Conservation (phyloP, 2,329 filamentous ascomycete genomes). For the Alternaria consortialis region DNA sequence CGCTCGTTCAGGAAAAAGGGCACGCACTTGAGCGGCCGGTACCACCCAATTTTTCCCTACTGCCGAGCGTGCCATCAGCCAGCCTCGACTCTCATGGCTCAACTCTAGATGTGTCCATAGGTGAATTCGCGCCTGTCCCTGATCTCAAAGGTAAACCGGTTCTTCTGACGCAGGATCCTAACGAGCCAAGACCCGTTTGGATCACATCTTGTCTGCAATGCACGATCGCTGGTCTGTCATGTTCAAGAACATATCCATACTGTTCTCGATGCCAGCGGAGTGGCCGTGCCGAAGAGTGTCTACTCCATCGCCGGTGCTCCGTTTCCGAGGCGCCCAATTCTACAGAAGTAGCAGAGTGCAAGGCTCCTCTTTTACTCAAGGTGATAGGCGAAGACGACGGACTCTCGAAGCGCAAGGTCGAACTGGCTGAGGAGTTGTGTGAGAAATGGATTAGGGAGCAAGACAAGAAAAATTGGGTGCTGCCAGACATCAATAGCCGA, state of each 20-base stretch:
- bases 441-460: conserved; percentile 18
- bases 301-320: conserved; percentile 33
- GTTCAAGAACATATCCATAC: conserved; percentile 37
- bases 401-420: conserved; percentile 26
- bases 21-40: neutral
- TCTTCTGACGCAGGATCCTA: neutral
- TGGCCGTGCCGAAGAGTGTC: conserved; percentile 26
- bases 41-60: neutral
- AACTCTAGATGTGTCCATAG: neutral
- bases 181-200: conserved; percentile 23
- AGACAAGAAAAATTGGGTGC: conserved; percentile 41
- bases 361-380: conserved; percentile 29
- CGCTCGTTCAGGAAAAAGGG: neutral
- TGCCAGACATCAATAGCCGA: conserved; percentile 20
- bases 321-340: conserved; percentile 19
- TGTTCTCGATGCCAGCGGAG: conserved; percentile 42
- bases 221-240: conserved; percentile 34
- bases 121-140: neutral
- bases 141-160: neutral
- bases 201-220: conserved; percentile 46
- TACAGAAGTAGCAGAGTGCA: neutral
- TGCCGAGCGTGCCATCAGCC: neutral
- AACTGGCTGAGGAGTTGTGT: conserved; percentile 16
- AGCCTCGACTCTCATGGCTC: conserved; percentile 2
- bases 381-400: conserved; percentile 22